Conservation (phyloP, 495 filamentous ascomycete species). For the Penicillium samsonianum region DNA sequence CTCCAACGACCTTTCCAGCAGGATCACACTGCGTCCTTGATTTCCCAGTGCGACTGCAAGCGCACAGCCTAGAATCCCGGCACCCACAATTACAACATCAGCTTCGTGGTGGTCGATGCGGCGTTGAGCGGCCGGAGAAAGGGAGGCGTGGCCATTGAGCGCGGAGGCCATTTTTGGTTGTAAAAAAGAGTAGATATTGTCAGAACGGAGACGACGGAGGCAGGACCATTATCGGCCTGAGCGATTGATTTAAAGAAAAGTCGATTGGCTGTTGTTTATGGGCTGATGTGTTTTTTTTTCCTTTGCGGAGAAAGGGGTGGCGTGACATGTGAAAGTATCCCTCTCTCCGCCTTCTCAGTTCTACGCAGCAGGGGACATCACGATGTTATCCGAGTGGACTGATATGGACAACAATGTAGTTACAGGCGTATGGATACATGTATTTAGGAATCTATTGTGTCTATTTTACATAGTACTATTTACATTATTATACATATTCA, state of each 20-base stretch:
- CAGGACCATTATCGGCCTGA: slow-evolving; percentile 6
- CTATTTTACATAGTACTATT: slow-evolving; percentile 11
- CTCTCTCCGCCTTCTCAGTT: slow-evolving; percentile 22
- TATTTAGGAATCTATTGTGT: neutral
- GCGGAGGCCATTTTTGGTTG: slow-evolving; percentile 25
- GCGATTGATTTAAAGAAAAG: slow-evolving; percentile 12
- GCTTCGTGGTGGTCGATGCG: slow-evolving; percentile 56
- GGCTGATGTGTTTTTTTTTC: slow-evolving; percentile 24
- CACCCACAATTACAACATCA: slow-evolving; percentile 89
- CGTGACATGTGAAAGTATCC: slow-evolving; percentile 43
- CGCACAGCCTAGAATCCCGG: slow-evolving; percentile 86
- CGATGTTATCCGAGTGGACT: neutral
- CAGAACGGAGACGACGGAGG: slow-evolving; percentile 4
- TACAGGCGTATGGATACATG: neutral
- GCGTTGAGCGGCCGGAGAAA: slow-evolving; percentile 39
- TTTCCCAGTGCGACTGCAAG: slow-evolving; percentile 81
- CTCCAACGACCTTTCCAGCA: slow-evolving; percentile 85
- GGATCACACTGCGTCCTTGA: slow-evolving; percentile 87
- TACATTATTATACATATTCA: slow-evolving; percentile 12
- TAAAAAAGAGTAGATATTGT: slow-evolving; percentile 6
- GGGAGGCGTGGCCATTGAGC: slow-evolving; percentile 32
- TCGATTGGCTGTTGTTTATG: slow-evolving; percentile 15
- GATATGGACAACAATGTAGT: neutral
- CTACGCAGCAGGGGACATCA: slow-evolving; percentile 13
- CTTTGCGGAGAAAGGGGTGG: slow-evolving; percentile 25